Evolutionary conservation across 768 basidiomycete species (phyloP), one percentile per base, ranked within the genome.

Genomic region (Chalciporus piperatus): DNA sequence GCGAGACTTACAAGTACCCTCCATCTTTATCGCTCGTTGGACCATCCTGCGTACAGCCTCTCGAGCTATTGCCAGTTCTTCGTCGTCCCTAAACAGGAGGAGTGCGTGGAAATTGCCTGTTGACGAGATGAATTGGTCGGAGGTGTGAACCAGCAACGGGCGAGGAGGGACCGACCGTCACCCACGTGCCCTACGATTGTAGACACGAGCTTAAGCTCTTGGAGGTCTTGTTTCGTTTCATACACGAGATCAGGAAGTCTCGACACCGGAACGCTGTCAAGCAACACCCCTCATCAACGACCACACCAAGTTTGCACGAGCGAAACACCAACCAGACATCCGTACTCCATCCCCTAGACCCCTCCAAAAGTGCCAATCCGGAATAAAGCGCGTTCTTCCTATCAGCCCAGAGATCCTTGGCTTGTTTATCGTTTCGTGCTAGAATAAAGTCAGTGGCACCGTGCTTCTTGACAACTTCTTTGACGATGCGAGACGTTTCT

Each of bases 181-280:
- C 87, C 89, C 0, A 85, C 87, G 52, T 90, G 89, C 0, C 87
- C 89, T 7, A 89, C 76, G n/a, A 89, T 81, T 0, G 79, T 78
- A 12, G 82, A 83, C 0, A 77, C 63, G 12, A 95, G 63, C 0
- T 84, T 84, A 3, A 76, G 61, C 23, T 69, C 66, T 1, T 68
- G 70, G 2, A 94, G 69, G 58, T 94, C 91, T 60, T 83, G 73
- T 62, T 87, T 84, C 8, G 88, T 91, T 54, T 86, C 83, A 32
- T 76, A 72, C 12, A 87, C 79, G 8, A 87, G 74, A 38, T 84
- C 72, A 2, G 85, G 84, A 6, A 88, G 74, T 41, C 72, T 79
- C 2, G 84, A 85, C 2, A 87, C 76, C 0, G 85, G 85, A 0
- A 89, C 85, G 46, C 75, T 79, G 41, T 23, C 23, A 23, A 0